phyloP scores from a whole-genome alignment of 768 basidiomycete species.

The Leccinum uliginosum region DNA sequence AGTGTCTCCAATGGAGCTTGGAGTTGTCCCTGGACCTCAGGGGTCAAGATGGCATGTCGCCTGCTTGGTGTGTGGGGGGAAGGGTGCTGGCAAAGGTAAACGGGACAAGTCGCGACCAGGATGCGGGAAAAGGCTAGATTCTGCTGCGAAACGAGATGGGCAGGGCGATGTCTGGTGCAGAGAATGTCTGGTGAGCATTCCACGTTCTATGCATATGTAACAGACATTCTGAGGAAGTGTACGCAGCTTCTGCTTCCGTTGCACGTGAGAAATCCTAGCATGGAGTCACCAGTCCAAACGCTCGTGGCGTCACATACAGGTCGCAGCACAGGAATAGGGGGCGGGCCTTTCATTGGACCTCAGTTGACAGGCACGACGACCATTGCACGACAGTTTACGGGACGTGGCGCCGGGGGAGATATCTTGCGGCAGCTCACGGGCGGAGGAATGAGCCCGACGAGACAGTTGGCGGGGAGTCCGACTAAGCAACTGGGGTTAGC shows the following conservation, averaged over 20 bases:
- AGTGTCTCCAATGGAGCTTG: slow-evolving; percentile 80
- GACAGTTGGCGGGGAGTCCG: slow-evolving; percentile 62
- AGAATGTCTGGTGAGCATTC: slow-evolving; percentile 65
- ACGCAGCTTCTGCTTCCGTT: slow-evolving; percentile 53
- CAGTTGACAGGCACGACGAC: slow-evolving; percentile 71
- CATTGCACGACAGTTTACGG: slow-evolving; percentile 72
- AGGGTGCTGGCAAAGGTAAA: slow-evolving; percentile 39
- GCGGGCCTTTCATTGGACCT: slow-evolving; percentile 34
- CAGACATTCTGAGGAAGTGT: slow-evolving; percentile 7
- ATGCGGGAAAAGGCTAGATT: slow-evolving; percentile 80
- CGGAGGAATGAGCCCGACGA: slow-evolving; percentile 60
- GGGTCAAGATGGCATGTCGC: slow-evolving; percentile 75
- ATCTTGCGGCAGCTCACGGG: slow-evolving; percentile 59
- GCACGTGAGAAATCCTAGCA: slow-evolving; percentile 44
- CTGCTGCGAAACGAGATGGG: slow-evolving; percentile 69
- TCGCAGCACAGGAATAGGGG: slow-evolving; percentile 24
- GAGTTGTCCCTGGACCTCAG: slow-evolving; percentile 81
- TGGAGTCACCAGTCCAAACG: slow-evolving; percentile 49
- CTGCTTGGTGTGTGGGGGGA: slow-evolving; percentile 81
- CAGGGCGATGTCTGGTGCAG: slow-evolving; percentile 79
- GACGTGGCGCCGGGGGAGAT: slow-evolving; percentile 43
- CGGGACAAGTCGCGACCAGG: slow-evolving; percentile 61
- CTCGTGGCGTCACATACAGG: slow-evolving; percentile 45
- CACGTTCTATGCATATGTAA: background rate
- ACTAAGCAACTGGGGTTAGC: slow-evolving; percentile 58